Conservation (phyloP, 73 alveolate species). For the Tetrahymena elliotti region DNA sequence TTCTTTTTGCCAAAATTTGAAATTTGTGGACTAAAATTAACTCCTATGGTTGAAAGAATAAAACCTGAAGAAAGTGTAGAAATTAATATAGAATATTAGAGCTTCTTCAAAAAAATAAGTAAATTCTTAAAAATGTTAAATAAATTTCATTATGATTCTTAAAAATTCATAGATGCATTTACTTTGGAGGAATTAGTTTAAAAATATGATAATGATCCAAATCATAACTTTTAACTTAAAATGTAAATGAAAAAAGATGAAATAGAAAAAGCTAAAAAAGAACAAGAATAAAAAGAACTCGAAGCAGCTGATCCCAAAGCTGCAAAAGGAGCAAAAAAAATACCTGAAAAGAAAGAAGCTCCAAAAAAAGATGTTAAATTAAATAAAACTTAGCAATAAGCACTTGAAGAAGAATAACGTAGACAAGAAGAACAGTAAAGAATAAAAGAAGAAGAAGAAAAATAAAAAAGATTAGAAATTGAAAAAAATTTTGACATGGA, state of each 20-base stretch:
- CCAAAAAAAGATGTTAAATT: constrained; percentile 64
- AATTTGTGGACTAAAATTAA: constrained; percentile 62
- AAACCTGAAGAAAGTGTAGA: constrained; percentile 40
- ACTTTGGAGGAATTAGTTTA: constrained; percentile 43
- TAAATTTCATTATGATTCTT: background rate
- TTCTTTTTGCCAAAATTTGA: constrained; percentile 60
- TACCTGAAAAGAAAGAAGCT: constrained; percentile 51
- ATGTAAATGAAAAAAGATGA: constrained; percentile 40
- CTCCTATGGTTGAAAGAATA: constrained; percentile 69
- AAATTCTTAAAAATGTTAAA: background rate
- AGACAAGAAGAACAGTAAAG: constrained; percentile 52
- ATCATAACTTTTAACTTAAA: constrained; percentile 21
- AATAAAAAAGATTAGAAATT: constrained; percentile 53
- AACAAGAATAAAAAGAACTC: constrained; percentile 57
- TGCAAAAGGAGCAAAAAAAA: constrained; percentile 73
- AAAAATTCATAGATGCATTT: constrained; percentile 10
- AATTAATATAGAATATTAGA: constrained; percentile 31
- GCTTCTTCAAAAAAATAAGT: constrained; percentile 35
- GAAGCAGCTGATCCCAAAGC: constrained; percentile 67
- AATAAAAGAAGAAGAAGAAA: constrained; percentile 48
- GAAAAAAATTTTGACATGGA: constrained; percentile 66
- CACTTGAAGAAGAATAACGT: constrained; percentile 70
- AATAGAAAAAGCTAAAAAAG: constrained; percentile 61
- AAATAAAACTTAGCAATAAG: constrained; percentile 51
- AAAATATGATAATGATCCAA: constrained; percentile 41